Base-by-base conservation (phyloP, 208 protist species). In the Trypanosoma rangeli region DNA sequence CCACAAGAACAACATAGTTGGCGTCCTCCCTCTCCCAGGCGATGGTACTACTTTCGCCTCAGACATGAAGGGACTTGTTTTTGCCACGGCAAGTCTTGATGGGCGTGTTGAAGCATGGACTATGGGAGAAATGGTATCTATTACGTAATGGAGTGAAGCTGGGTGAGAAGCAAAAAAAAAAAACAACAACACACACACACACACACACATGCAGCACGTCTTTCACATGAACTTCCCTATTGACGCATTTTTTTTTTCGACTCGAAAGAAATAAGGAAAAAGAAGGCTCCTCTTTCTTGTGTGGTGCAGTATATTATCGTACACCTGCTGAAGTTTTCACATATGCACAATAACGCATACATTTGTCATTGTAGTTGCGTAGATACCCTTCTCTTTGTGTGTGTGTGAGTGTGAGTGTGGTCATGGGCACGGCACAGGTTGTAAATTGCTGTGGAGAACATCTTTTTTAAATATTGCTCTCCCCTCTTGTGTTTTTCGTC, bases 101-200 rank as follows among this genome's bases (percentile, higher is more conserved):
- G 76, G 76, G 13, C 76, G 69, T 52, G 76, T 82, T 15, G 70
- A 77, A 54, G 28, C 70, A 0, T 82, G 76, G 76, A 57, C 59
- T 4, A 68, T 77, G 57, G 46, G 42, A n/a, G 74, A 79, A 3
- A 52, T 71, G 28, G 62, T 59, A 42, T 39, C 28, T 37, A 26
- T 58, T 13, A 3, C 50, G 9, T 69, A 69, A 54, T 12, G 10
- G 55, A 48, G 12, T 37, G 16, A 48, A 15, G 26, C 29, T 3
- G 10, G 53, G 48, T 59, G 22, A 56, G 18, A 67, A 24, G 54
- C 8, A 67, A 56, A 39, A 44, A 37, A 56, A 12, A 20, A 26
- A 37, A 53, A 44, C 39, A 28, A 56, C 15, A 57, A 56, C 1
- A 42, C 15, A 22, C 29, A 37, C 33, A 37, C 7, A 37, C 33